These are phyloP conservation scores for Suhomyces xylopsoci DNA, from an alignment of 805 yeast genomes.

Conservation along the genomic window DNA sequence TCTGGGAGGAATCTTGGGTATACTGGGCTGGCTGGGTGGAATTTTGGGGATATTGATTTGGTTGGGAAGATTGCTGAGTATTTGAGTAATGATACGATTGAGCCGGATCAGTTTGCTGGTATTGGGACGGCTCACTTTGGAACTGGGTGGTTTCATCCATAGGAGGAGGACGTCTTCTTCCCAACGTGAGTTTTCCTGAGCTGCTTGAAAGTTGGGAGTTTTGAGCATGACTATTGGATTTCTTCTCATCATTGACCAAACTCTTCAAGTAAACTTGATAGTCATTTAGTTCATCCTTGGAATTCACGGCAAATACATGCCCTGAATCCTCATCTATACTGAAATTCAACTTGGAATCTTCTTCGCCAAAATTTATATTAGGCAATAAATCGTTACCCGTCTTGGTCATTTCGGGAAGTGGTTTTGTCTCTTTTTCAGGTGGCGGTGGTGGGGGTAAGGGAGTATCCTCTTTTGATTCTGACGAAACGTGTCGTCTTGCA, in stretches of 20 bases:
- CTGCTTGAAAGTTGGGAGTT: neutral
- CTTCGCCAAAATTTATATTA: slow-evolving; percentile 18
- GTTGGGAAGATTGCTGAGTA: neutral
- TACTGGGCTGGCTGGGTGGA: neutral
- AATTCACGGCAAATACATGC: slow-evolving; percentile 2
- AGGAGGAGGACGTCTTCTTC: slow-evolving; percentile 1
- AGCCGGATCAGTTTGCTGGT: neutral
- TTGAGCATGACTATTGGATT: neutral
- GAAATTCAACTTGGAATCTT: slow-evolving; percentile 17
- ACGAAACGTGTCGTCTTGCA: slow-evolving; percentile 3
- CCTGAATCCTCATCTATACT: slow-evolving; percentile 3
- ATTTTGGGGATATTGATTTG: neutral
- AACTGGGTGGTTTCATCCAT: slow-evolving; percentile 1
- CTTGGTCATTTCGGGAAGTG: neutral
- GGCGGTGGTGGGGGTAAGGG: slow-evolving; percentile 14
- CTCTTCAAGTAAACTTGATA: slow-evolving; percentile 21
- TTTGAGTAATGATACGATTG: neutral
- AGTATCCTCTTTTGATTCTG: slow-evolving; percentile 12
- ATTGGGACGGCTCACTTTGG: neutral
- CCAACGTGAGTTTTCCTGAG: neutral
- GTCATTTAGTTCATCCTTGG: slow-evolving; percentile 10
- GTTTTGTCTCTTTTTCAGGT: slow-evolving; percentile 12
- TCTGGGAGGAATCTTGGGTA: neutral
- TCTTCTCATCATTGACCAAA: slow-evolving; percentile 10
- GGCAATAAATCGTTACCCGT: slow-evolving; percentile 22